Evolutionary conservation across 2,329 filamentous ascomycete species (phyloP).

Genomic region (Hypoxylon rubiginosum): DNA sequence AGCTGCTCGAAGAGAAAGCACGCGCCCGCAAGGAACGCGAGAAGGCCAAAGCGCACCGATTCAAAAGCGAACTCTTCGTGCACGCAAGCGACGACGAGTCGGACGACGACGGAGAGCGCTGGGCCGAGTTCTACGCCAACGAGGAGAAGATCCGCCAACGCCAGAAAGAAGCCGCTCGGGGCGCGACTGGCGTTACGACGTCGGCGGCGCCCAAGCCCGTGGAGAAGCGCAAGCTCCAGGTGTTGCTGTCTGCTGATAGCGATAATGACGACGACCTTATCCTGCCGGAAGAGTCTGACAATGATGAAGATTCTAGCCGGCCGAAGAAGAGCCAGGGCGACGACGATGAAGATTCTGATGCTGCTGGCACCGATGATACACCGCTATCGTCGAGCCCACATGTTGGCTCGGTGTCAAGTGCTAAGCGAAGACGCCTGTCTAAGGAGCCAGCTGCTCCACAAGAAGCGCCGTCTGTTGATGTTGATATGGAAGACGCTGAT

Average conservation of each 20-base stretch:
- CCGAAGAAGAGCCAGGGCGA: constrained; percentile 38
- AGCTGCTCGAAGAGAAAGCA: constrained; percentile 74
- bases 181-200: constrained; percentile 27
- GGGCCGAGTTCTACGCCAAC: constrained; percentile 77
- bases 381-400: constrained; percentile 58
- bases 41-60: constrained; percentile 79
- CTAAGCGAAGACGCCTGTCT: constrained; percentile 50
- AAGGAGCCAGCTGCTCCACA: constrained; percentile 37
- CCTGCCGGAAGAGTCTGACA: constrained; percentile 42
- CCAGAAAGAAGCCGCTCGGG: constrained; percentile 55
- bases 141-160: constrained; percentile 76
- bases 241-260: constrained; percentile 48
- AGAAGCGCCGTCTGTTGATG: constrained; percentile 43
- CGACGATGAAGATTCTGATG: constrained; percentile 52
- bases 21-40: constrained; percentile 75
- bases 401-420: constrained; percentile 35
- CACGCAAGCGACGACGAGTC: constrained; percentile 88
- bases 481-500: constrained; percentile 50
- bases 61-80: constrained; percentile 88
- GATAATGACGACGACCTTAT: constrained; percentile 50
- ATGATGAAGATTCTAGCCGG: constrained; percentile 20
- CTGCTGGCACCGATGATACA: constrained; percentile 53
- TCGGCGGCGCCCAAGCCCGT: constrained; percentile 34
- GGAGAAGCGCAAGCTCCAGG: constrained; percentile 53
- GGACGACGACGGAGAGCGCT: constrained; percentile 76